Conservation (phyloP, 108 stramenopile genomes). For the Fistulifera pelliculosa region DNA sequence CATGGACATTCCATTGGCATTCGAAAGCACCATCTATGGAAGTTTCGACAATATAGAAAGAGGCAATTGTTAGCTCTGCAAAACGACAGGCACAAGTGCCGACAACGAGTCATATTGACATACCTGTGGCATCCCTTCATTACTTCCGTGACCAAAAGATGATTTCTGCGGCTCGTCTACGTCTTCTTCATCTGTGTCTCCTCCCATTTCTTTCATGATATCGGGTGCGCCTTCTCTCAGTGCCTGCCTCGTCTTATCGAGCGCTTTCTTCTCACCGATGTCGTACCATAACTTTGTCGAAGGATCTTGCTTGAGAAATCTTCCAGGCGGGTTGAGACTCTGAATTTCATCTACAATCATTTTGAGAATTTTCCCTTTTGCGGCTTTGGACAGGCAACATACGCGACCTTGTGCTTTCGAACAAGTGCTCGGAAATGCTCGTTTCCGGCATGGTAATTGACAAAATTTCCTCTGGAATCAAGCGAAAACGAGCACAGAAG, state of each 20-base stretch:
- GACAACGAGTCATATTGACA: no score
- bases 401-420: slow-evolving; percentile 62
- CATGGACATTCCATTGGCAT: no score
- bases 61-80: no score
- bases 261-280: slow-evolving; percentile 81
- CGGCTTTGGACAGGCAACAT: slow-evolving; percentile 69
- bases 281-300: slow-evolving; percentile 76
- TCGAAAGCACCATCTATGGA: no score
- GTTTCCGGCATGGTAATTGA: slow-evolving; percentile 77
- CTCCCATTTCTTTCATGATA: slow-evolving; percentile 44
- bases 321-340: slow-evolving; percentile 57
- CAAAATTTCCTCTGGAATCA: slow-evolving; percentile 80
- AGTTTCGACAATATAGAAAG: no score
- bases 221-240: slow-evolving; percentile 80
- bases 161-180: not conserved
- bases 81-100: no score
- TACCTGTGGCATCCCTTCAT: no score
- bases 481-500: no score
- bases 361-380: slow-evolving; percentile 65
- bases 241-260: slow-evolving; percentile 83
- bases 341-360: slow-evolving; percentile 73
- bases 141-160: no score
- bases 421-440: slow-evolving; percentile 70
- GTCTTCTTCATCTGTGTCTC: slow-evolving; percentile 5
- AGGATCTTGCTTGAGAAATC: slow-evolving; percentile 78